These are phyloP conservation scores for Ceratobasidium sp. DNA, from an alignment of 1,284 basidiomycete genomes.

Conservation along the genomic window DNA sequence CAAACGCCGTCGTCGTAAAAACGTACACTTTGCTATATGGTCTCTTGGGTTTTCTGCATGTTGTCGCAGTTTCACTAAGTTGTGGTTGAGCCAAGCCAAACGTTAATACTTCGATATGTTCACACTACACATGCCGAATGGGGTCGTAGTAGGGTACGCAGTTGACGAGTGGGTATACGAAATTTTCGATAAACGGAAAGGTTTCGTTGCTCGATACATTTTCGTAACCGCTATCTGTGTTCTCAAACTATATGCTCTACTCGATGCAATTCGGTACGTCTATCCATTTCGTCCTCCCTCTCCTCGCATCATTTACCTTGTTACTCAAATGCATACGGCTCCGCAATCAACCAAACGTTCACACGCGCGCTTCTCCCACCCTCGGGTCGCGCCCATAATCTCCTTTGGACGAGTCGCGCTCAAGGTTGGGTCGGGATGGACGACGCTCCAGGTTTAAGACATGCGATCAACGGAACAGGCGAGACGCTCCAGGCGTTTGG, in stretches of 20 bases:
- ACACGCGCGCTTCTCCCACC: constrained; percentile 57
- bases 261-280: constrained; percentile 44
- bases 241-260: constrained; percentile 45
- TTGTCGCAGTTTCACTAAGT: constrained; percentile 12
- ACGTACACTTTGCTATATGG: background rate
- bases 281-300: background rate
- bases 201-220: constrained; percentile 41
- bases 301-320: background rate
- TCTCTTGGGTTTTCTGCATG: constrained; percentile 50
- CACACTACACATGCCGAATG: constrained; percentile 25
- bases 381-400: constrained; percentile 53
- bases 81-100: background rate
- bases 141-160: constrained; percentile 37
- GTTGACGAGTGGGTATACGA: constrained; percentile 41
- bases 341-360: constrained; percentile 58
- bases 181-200: constrained; percentile 35
- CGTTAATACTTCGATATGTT: constrained; percentile 29
- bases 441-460: constrained; percentile 58
- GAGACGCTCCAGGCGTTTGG: constrained; percentile 58
- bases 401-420: constrained; percentile 58
- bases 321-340: constrained; percentile 57
- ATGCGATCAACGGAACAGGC: constrained; percentile 60
- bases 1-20: background rate
- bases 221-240: constrained; percentile 44
- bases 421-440: constrained; percentile 59